These are phyloP conservation scores for Volvox reticuliferus DNA, from an alignment of 139 green algal species.

Conservation along the genomic window DNA sequence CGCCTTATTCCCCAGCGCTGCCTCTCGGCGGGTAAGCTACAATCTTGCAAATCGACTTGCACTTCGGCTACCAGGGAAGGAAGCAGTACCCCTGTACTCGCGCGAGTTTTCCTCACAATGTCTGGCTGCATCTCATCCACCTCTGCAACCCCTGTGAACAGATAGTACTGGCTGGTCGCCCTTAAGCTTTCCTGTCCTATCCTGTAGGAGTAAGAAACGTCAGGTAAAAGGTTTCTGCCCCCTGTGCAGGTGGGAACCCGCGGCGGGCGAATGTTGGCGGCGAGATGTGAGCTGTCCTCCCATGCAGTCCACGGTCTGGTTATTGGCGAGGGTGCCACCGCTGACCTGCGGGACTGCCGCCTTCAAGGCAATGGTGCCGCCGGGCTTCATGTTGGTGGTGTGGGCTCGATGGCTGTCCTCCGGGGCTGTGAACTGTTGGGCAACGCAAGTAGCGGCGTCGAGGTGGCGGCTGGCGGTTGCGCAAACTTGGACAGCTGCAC, in stretches of 20 bases:
- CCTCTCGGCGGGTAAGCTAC: too few species aligned
- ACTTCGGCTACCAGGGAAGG: too few species aligned
- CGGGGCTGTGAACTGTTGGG: slow-evolving; percentile 1
- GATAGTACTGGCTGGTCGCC: too few species aligned
- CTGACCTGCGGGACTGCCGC: slow-evolving; percentile 13
- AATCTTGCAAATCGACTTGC: too few species aligned
- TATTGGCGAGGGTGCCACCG: slow-evolving; percentile 35
- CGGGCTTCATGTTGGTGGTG: slow-evolving; percentile 7
- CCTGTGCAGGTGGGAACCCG: not conserved
- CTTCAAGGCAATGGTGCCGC: not conserved
- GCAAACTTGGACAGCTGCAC: slow-evolving; percentile 25
- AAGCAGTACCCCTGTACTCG: too few species aligned
- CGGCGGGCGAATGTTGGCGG: slow-evolving; percentile 33
- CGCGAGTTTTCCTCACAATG: too few species aligned
- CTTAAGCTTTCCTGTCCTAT: too few species aligned
- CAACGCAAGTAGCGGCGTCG: slow-evolving; percentile 7
- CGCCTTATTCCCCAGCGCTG: too few species aligned
- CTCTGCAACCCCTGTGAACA: too few species aligned
- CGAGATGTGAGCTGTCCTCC: slow-evolving; percentile 18
- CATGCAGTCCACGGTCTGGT: not conserved
- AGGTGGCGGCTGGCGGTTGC: slow-evolving; percentile 10
- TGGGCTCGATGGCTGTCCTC: slow-evolving; percentile 24
- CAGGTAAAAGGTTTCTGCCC: too few species aligned
- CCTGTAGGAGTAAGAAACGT: too few species aligned
- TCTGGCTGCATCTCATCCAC: too few species aligned